These are phyloP conservation scores for Scheffersomyces stipitis DNA, from an alignment of 805 yeast genomes.

Conservation along the genomic window DNA sequence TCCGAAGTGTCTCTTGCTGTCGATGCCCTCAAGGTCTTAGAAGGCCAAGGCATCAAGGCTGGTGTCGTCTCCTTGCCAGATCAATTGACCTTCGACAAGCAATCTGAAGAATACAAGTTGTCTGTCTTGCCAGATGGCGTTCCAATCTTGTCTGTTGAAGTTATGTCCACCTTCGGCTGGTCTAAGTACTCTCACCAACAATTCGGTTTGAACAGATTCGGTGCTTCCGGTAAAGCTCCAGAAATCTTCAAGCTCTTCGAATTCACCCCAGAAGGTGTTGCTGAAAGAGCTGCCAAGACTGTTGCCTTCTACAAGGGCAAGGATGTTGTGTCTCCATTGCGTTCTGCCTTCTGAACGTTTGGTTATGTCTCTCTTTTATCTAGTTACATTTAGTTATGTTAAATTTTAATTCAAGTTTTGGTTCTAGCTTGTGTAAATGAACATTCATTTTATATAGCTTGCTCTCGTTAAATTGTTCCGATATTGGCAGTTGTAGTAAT, in stretches of 20 bases:
- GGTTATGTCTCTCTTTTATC: no score
- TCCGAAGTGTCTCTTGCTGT: constrained; percentile 87
- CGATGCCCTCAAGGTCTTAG: constrained; percentile 76
- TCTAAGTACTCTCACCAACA: constrained; percentile 93
- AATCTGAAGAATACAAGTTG: constrained; percentile 75
- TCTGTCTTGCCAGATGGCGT: constrained; percentile 92
- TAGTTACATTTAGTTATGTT: no score
- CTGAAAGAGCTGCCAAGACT: constrained; percentile 78
- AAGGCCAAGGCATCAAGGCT: constrained; percentile 65
- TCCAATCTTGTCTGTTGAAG: constrained; percentile 93
- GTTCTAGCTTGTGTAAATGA: no score
- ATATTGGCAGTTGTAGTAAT: no score
- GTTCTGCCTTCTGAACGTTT: constrained; percentile 63
- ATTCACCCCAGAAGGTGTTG: constrained; percentile 92
- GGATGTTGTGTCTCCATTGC: constrained; percentile 70
- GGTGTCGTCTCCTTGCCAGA: constrained; percentile 92
- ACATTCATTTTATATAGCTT: no score
- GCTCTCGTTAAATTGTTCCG: no score
- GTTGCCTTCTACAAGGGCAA: constrained; percentile 81
- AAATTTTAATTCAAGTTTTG: no score
- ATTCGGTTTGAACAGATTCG: constrained; percentile 93
- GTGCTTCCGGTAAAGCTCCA: constrained; percentile 90
- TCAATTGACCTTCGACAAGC: constrained; percentile 84
- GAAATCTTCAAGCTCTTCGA: constrained; percentile 83
- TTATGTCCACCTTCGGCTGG: constrained; percentile 90